These are phyloP conservation scores for Fusarium anguioides DNA, from an alignment of 2,329 filamentous ascomycete genomes.

Conservation along the genomic window DNA sequence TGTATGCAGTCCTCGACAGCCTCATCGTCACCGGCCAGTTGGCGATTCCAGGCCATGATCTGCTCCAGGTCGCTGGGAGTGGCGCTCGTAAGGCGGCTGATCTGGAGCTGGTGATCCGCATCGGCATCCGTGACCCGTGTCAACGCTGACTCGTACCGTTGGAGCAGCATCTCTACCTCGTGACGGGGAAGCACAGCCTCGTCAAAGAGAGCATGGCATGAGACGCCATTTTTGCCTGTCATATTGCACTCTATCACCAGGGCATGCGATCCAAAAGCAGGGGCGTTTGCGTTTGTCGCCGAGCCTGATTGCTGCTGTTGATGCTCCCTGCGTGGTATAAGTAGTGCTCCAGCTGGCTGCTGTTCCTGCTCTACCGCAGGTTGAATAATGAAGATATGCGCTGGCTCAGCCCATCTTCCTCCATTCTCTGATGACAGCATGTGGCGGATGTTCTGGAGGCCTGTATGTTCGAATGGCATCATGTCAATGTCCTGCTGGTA, in stretches of 20 bases:
- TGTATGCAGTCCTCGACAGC: slow-evolving; percentile 7
- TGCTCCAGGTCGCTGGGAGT: slow-evolving; percentile 6
- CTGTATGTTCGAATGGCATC: slow-evolving; percentile 11
- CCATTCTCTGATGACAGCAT: slow-evolving; percentile 7
- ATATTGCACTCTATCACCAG: slow-evolving; percentile 11
- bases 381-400: slow-evolving; percentile 9
- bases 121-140: slow-evolving; percentile 6
- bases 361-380: slow-evolving; percentile 11
- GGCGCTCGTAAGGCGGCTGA: slow-evolving; percentile 8
- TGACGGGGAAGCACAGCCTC: slow-evolving; percentile 5
- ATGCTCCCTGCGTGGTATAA: slow-evolving; percentile 7
- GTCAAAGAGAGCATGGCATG: slow-evolving; percentile 13
- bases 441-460: slow-evolving; percentile 10
- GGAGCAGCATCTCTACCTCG: slow-evolving; percentile 13
- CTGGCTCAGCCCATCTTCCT: slow-evolving; percentile 8
- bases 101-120: slow-evolving; percentile 9
- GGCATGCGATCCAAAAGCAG: slow-evolving; percentile 11
- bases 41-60: slow-evolving; percentile 9
- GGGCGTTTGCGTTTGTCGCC: slow-evolving; percentile 3
- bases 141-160: slow-evolving; percentile 11
- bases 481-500: slow-evolving; percentile 11
- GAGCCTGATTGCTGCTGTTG: slow-evolving; percentile 6
- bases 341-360: slow-evolving; percentile 9
- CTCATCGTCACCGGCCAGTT: slow-evolving; percentile 7
- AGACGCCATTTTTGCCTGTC: slow-evolving; percentile 5